Conservation (phyloP, 2,329 filamentous ascomycete genomes). For the Neoscytalidium dimidiatum region DNA sequence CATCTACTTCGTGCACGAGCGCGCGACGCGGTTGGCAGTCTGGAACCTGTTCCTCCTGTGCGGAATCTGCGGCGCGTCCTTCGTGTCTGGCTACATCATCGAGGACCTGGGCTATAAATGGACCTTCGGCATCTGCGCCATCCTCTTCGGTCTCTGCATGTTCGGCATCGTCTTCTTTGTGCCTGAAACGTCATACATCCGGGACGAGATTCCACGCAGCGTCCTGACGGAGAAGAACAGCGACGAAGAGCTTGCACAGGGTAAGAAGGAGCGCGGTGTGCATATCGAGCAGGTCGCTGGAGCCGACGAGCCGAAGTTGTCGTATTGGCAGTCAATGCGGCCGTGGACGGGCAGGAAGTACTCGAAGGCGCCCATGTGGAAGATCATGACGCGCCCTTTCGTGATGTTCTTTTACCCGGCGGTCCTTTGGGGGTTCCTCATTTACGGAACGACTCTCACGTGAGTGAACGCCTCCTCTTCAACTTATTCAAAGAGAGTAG, state of each 20-base stretch:
- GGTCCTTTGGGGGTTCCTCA: conserved; percentile 40
- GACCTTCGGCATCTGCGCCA: conserved; percentile 44
- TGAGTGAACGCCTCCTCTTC: background rate
- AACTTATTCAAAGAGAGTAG: conserved; percentile 20
- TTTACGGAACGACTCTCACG: conserved; percentile 45
- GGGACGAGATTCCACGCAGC: conserved; percentile 5
- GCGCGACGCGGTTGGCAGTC: conserved; percentile 41
- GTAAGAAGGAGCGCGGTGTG: conserved; percentile 11
- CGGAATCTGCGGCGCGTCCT: conserved; percentile 40
- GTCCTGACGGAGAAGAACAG: conserved; percentile 23
- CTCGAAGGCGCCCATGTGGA: conserved; percentile 34
- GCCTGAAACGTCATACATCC: conserved; percentile 32
- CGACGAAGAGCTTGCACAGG: conserved; percentile 24
- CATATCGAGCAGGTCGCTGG: conserved; percentile 6
- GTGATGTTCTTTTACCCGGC: conserved; percentile 40
- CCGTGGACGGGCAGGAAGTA: conserved; percentile 35
- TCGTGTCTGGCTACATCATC: conserved; percentile 44
- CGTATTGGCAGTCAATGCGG: conserved; percentile 29
- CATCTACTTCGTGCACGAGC: conserved; percentile 48
- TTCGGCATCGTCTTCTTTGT: conserved; percentile 33
- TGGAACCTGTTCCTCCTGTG: conserved; percentile 45
- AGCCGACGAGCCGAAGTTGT: conserved; percentile 24
- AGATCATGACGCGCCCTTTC: conserved; percentile 38
- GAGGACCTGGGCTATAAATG: conserved; percentile 43
- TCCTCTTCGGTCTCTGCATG: conserved; percentile 38